Percentiles rank a stretch among this genome's conserved stretches.
Evolutionary conservation across 495 filamentous ascomycete species (phyloP).

Genomic region (Aeminium ludgeri): DNA sequence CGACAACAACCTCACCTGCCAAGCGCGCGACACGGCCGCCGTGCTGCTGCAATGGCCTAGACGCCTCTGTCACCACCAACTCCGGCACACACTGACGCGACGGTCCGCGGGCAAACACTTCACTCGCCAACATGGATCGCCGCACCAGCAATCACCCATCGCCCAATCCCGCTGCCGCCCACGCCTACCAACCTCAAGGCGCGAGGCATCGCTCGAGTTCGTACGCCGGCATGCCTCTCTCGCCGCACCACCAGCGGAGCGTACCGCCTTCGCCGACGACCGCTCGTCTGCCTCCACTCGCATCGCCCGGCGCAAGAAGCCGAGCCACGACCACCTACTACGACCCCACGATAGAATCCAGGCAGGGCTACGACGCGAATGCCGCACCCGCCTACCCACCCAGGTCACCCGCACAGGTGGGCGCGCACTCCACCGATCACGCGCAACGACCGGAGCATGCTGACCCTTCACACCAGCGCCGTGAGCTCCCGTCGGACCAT

Average conservation of each 20-base stretch:
- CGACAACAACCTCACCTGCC: neutral
- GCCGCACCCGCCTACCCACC: slow-evolving; percentile 18
- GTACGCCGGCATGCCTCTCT: slow-evolving; percentile 11
- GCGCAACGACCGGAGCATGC: neutral
- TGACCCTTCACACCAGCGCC: slow-evolving; percentile 1
- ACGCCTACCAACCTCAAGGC: neutral
- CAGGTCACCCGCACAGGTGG: slow-evolving; percentile 26
- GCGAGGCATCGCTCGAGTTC: slow-evolving; percentile 1
- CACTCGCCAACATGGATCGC: slow-evolving; percentile 14
- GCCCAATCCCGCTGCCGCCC: neutral
- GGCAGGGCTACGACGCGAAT: slow-evolving; percentile 20
- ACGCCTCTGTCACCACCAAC: neutral
- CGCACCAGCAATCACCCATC: slow-evolving; percentile 11
- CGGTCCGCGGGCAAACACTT: slow-evolving; percentile 7
- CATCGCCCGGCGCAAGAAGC: slow-evolving; percentile 18
- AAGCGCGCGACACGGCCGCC: neutral
- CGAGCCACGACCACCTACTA: slow-evolving; percentile 29
- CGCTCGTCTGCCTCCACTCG: slow-evolving; percentile 22
- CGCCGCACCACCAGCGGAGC: slow-evolving; percentile 11
- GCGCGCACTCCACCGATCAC: neutral
- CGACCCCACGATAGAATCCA: slow-evolving; percentile 26
- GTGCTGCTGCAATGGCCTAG: neutral
- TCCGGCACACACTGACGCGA: too few relatives aligned
- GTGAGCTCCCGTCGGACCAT: neutral
- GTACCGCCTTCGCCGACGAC: slow-evolving; percentile 18